Evolutionary conservation across 1,284 basidiomycete genomes (phyloP).

Genomic region (Moniliophthora roreri): DNA sequence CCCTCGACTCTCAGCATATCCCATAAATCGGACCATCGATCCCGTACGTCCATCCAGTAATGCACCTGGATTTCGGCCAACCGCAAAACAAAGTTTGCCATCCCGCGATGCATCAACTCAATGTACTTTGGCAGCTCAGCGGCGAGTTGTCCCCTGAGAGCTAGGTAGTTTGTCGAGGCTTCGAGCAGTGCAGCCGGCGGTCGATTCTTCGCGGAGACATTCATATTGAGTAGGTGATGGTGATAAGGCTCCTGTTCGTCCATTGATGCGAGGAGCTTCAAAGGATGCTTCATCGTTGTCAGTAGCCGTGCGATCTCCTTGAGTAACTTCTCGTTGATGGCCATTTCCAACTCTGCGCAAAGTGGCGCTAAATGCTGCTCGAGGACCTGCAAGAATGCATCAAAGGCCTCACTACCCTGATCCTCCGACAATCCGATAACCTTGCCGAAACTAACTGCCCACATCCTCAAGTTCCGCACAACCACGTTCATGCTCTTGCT

Average conservation of each 20-base stretch:
- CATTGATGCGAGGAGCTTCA: slow-evolving; percentile 68
- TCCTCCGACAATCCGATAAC: slow-evolving; percentile 63
- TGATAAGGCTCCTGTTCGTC: slow-evolving; percentile 69
- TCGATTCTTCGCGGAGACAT: slow-evolving; percentile 55
- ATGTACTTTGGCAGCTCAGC: slow-evolving; percentile 68
- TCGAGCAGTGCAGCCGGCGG: slow-evolving; percentile 63
- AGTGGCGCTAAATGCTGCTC: slow-evolving; percentile 52
- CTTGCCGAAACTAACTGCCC: slow-evolving; percentile 64
- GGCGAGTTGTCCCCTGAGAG: slow-evolving; percentile 66
- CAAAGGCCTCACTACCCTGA: slow-evolving; percentile 62
- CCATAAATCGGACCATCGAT: slow-evolving; percentile 75
- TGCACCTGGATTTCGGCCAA: slow-evolving; percentile 55
- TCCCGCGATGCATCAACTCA: slow-evolving; percentile 54
- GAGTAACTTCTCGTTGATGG: slow-evolving; percentile 52
- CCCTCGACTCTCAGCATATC: slow-evolving; percentile 74
- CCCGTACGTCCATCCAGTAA: slow-evolving; percentile 58
- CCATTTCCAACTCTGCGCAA: slow-evolving; percentile 47
- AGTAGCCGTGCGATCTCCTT: slow-evolving; percentile 55
- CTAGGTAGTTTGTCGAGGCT: slow-evolving; percentile 72
- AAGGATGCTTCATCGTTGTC: slow-evolving; percentile 56
- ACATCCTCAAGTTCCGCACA: slow-evolving; percentile 48
- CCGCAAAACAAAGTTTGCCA: slow-evolving; percentile 47
- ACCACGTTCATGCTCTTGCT: slow-evolving; percentile 44
- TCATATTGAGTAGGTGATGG: slow-evolving; percentile 61
- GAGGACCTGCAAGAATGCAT: slow-evolving; percentile 67